Base-by-base conservation (phyloP, 139 green algal species). In the Chlorella sorokiniana region DNA sequence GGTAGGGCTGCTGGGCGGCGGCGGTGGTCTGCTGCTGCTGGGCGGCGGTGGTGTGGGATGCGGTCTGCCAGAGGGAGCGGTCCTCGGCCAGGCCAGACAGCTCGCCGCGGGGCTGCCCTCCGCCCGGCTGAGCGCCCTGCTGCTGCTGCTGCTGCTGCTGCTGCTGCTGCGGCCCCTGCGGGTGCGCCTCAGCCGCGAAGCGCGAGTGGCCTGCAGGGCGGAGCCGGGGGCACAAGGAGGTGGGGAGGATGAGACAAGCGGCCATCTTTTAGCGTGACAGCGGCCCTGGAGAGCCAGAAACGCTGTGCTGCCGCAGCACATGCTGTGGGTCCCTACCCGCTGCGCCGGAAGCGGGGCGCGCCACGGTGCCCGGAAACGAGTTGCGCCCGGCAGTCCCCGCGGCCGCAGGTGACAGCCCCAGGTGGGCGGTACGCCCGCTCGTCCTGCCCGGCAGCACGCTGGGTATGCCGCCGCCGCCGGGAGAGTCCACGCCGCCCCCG, bases 181-280 rank as follows among this genome's bases (percentile, higher is more conserved):
- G 59, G 77, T 91, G 42, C 79, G 64, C 76, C 37, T 90, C 40
- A 0, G 61, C 52, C 27, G 9, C 79, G 51, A 81, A 81, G 59
- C 59, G 59, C 0, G 59, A 71, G 27, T 54, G 72, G 29, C 72
- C 35, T 20, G 51, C 52, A 27, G 48, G 27, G 11, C 56, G n/a
- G 18, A 65, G 23, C 23, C 6, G 18, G 48, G 16, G 48, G 48
- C 56, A 65, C 56, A 65, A 56, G 48, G 48, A 11, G 16, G 48
- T 25, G 48, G 11, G 48, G 48, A 2, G 45, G 22, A 40, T n/a
- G n/a, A n/a, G n/a, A n/a, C n/a, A n/a, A n/a, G n/a, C n/a, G n/a
- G n/a, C n/a, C n/a, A n/a, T n/a, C n/a, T n/a, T n/a, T n/a, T n/a
- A n/a, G n/a, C n/a, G n/a, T n/a, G n/a, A n/a, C n/a, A n/a, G n/a